Percentiles rank a stretch among this genome's conserved stretches.
Evolutionary conservation across 2,329 filamentous ascomycete species (phyloP).

Genomic region (Coniochaeta prunicola): DNA sequence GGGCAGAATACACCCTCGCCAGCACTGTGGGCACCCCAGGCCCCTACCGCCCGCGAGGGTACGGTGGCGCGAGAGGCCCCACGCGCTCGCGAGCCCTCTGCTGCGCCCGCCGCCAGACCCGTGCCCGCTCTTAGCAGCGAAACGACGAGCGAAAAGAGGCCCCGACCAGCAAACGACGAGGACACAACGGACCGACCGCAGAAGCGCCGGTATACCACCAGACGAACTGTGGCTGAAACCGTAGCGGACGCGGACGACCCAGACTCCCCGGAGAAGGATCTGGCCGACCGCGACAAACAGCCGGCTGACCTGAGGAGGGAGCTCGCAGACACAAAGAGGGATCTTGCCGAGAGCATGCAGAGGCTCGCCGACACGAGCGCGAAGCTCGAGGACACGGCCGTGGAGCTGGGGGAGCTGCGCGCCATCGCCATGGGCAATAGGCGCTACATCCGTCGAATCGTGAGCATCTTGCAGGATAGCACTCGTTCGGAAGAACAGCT

Average conservation of each 20-base stretch:
- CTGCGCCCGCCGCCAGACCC: background rate
- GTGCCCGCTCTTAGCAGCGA: background rate
- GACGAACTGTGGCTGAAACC: background rate
- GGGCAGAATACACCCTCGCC: background rate
- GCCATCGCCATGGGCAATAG: background rate
- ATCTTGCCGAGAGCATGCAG: background rate
- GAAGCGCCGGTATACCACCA: background rate
- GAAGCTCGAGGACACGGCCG: background rate
- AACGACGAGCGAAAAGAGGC: background rate
- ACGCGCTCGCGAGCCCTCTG: background rate
- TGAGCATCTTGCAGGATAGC: background rate
- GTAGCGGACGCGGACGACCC: background rate
- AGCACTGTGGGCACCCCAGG: background rate
- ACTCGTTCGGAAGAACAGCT: background rate
- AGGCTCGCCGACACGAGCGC: background rate
- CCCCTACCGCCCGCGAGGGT: background rate
- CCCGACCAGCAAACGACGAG: background rate
- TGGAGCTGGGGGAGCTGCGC: background rate
- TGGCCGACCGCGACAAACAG: background rate
- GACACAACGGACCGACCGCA: background rate
- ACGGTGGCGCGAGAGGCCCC: background rate
- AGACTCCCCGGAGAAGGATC: too few species aligned
- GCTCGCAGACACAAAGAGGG: background rate
- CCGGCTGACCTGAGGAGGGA: background rate
- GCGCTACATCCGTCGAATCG: background rate